Conservation (phyloP, 139 green algal genomes). For the Chlorella sp. region DNA sequence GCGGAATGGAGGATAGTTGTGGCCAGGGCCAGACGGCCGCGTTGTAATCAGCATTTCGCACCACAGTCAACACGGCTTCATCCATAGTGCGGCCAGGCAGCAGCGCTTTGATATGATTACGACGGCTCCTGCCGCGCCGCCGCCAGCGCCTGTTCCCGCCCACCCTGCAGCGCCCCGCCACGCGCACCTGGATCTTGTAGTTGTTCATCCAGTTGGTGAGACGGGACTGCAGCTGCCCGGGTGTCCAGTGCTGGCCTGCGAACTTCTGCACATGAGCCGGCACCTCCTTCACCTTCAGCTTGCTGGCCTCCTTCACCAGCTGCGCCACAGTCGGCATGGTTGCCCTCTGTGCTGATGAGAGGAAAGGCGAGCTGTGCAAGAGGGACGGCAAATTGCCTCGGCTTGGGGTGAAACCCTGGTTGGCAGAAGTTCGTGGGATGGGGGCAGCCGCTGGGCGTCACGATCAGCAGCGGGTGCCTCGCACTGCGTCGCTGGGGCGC, state of each 20-base stretch:
- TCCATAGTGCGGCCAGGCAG: not conserved
- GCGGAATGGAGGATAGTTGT: not conserved
- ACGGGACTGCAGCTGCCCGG: slow-evolving; percentile 39
- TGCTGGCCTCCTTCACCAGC: not conserved
- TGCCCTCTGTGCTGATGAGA: not conserved
- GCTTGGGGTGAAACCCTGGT: too few species aligned
- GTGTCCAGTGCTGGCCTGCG: slow-evolving; percentile 52
- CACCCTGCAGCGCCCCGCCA: not conserved
- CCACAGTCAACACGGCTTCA: not conserved
- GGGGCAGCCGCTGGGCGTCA: too few species aligned
- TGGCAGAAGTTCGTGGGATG: too few species aligned
- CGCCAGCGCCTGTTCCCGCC: too few species aligned
- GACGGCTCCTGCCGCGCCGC: too few species aligned
- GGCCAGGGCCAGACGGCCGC: not conserved
- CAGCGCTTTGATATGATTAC: too few species aligned
- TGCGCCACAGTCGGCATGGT: slow-evolving; percentile 28
- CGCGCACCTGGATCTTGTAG: slow-evolving; percentile 59
- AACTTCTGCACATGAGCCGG: slow-evolving; percentile 52
- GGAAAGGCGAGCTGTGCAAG: not conserved
- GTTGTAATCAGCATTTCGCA: not conserved
- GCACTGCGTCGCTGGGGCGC: too few species aligned
- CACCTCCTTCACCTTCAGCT: slow-evolving; percentile 65
- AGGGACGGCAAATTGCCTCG: not conserved
- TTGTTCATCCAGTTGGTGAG: slow-evolving; percentile 50
- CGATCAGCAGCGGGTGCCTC: too few species aligned